Evolutionary conservation across 306 rosid genomes (phyloP).

Genomic region (Pterocarpus santalinus): DNA sequence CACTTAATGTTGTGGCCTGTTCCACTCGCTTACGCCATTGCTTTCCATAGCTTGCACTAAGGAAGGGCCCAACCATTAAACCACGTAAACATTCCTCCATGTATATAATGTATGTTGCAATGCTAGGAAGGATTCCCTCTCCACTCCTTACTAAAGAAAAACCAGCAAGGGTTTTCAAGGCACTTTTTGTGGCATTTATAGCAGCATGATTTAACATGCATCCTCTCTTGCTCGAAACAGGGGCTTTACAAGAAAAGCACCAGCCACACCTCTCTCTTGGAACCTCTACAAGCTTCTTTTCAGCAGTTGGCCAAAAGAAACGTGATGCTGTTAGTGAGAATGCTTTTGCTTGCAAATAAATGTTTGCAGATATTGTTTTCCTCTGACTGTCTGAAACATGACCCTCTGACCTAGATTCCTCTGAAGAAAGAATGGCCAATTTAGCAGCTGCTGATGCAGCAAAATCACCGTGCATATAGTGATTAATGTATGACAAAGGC

Average conservation of each 20-base stretch:
- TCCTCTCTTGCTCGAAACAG: conserved; percentile 90
- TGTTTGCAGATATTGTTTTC: conserved; percentile 64
- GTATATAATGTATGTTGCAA: conserved; percentile 78
- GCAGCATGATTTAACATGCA: conserved; percentile 97
- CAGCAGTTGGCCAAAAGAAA: conserved; percentile 96
- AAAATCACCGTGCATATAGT: conserved; percentile 89
- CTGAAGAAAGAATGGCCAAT: conserved; percentile 73
- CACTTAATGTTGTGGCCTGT: conserved; percentile 65
- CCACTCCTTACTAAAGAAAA: conserved; percentile 73
- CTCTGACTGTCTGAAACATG: conserved; percentile 67
- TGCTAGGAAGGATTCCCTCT: conserved; percentile 83
- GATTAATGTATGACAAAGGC: conserved; percentile 78
- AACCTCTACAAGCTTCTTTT: conserved; percentile 92
- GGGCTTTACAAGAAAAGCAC: conserved; percentile 92
- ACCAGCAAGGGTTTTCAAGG: conserved; percentile 72
- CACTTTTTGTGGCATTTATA: conserved; percentile 86
- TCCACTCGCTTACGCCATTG: conserved; percentile 80
- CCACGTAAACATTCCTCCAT: conserved; percentile 85
- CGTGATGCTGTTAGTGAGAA: conserved; percentile 84
- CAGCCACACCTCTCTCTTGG: conserved; percentile 99
- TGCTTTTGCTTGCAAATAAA: conserved; percentile 83
- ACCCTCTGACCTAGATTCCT: conserved; percentile 75
- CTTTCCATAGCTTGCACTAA: conserved; percentile 66
- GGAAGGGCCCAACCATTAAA: conserved; percentile 83
- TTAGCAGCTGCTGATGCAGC: conserved; percentile 97